Conservation (phyloP, 2,329 filamentous ascomycete genomes). For the Mycosphaerella sp. region DNA sequence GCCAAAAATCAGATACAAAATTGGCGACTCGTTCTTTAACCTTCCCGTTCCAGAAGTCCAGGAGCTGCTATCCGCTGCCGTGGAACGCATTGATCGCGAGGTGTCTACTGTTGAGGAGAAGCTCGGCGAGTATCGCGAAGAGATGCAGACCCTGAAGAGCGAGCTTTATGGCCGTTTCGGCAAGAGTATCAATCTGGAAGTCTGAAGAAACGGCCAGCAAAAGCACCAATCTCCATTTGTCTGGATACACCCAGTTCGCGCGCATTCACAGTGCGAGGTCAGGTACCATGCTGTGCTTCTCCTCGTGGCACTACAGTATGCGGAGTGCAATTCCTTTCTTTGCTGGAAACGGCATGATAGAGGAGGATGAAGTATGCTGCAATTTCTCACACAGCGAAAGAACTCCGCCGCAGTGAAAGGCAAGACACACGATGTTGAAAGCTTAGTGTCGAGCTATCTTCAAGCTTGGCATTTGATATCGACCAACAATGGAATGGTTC, state of each 20-base stretch:
- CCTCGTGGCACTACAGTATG: not conserved
- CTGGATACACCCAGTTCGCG: not conserved
- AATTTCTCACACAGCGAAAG: not conserved
- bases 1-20: constrained; percentile 66
- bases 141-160: constrained; percentile 86
- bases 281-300: not conserved
- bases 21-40: constrained; percentile 92
- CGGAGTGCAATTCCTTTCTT: not conserved
- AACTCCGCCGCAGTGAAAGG: not conserved
- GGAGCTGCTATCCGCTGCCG: constrained; percentile 68
- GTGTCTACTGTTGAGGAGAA: constrained; percentile 71
- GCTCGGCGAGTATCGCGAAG: constrained; percentile 66
- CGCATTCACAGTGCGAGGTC: not conserved
- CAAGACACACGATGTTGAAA: not conserved
- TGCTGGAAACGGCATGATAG: constrained; percentile 8
- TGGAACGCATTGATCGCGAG: constrained; percentile 67
- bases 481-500: not conserved
- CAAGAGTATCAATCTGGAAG: constrained; percentile 93
- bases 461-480: not conserved
- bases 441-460: not conserved
- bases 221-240: not conserved
- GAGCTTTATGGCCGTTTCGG: constrained; percentile 92
- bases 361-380: constrained; percentile 3
- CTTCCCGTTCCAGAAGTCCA: constrained; percentile 79
- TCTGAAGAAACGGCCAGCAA: constrained; percentile 31